Conservation (phyloP, 2,329 filamentous ascomycete genomes). For the Microcyclospora pomicola region DNA sequence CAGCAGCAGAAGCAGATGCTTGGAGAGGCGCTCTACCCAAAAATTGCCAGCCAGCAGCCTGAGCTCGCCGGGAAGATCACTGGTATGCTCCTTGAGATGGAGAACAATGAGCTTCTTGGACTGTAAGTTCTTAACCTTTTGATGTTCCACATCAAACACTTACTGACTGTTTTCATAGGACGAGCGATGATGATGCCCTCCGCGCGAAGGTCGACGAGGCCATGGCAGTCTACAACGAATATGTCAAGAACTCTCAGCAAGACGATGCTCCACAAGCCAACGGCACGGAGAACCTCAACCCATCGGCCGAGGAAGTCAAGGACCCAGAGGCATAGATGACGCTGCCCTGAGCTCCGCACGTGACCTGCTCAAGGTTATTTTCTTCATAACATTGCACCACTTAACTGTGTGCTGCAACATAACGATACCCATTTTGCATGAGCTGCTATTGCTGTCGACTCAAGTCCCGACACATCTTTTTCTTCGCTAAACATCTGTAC, state of each 20-base stretch:
- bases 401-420: too few relatives aligned
- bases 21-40: constrained; percentile 94
- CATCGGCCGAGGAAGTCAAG: constrained; percentile 20
- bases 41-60: constrained; percentile 89
- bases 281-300: constrained; percentile 22
- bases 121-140: constrained; percentile 55
- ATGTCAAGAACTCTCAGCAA: constrained; percentile 68
- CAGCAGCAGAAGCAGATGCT: constrained; percentile 97
- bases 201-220: constrained; percentile 96
- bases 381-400: too few relatives aligned
- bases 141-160: constrained; percentile 1
- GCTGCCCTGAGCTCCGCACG: too few relatives aligned
- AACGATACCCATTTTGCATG: too few relatives aligned
- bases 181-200: constrained; percentile 78
- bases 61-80: constrained; percentile 98
- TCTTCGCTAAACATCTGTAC: too few relatives aligned
- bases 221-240: constrained; percentile 94
- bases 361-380: too few relatives aligned
- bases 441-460: too few relatives aligned
- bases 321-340: constrained; percentile 17
- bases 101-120: constrained; percentile 83
- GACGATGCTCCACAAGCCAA: constrained; percentile 15
- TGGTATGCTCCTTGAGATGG: constrained; percentile 99
- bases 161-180: constrained; percentile 41
- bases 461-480: too few relatives aligned